These are phyloP conservation scores for Dalbergia cultrata DNA, from an alignment of 306 rosid species.

Conservation along the genomic window DNA sequence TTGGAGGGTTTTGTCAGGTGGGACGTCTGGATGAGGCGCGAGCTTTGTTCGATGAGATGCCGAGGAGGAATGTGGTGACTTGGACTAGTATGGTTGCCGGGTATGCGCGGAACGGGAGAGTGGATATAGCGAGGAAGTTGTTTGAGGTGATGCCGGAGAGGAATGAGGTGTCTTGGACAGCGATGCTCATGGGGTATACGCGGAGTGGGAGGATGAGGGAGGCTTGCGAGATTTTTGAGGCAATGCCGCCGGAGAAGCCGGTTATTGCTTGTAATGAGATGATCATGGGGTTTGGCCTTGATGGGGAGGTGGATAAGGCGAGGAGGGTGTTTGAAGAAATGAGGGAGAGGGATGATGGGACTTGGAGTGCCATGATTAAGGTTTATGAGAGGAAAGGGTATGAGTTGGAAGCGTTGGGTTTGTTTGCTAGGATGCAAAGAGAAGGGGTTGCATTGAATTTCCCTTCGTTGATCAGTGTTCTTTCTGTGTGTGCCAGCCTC, in stretches of 20 bases:
- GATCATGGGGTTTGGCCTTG: slow-evolving; percentile 54
- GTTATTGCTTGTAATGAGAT: slow-evolving; percentile 62
- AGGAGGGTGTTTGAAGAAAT: slow-evolving; percentile 54
- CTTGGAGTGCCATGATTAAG: slow-evolving; percentile 69
- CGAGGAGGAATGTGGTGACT: slow-evolving; percentile 57
- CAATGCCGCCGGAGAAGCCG: slow-evolving; percentile 62
- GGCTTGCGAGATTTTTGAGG: slow-evolving; percentile 62
- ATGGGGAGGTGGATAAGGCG: slow-evolving; percentile 55
- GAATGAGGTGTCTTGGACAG: slow-evolving; percentile 71
- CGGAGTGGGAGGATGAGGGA: slow-evolving; percentile 60
- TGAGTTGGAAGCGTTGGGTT: slow-evolving; percentile 59
- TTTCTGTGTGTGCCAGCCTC: slow-evolving; percentile 61
- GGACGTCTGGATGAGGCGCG: slow-evolving; percentile 62
- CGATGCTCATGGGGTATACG: slow-evolving; percentile 66
- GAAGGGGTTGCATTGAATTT: slow-evolving; percentile 59
- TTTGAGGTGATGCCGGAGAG: slow-evolving; percentile 67
- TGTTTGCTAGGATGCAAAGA: slow-evolving; percentile 65
- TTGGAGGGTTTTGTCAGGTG: slow-evolving; percentile 62
- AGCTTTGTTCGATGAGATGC: slow-evolving; percentile 60
- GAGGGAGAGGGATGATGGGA: slow-evolving; percentile 62
- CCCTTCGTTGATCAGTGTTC: slow-evolving; percentile 61
- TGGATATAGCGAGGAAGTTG: slow-evolving; percentile 67
- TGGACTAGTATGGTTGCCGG: slow-evolving; percentile 71
- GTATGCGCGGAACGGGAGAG: slow-evolving; percentile 57
- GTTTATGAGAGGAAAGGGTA: slow-evolving; percentile 61